Evolutionary conservation across 495 filamentous ascomycete species (phyloP).

Genomic region (Pyrenula massariospora): DNA sequence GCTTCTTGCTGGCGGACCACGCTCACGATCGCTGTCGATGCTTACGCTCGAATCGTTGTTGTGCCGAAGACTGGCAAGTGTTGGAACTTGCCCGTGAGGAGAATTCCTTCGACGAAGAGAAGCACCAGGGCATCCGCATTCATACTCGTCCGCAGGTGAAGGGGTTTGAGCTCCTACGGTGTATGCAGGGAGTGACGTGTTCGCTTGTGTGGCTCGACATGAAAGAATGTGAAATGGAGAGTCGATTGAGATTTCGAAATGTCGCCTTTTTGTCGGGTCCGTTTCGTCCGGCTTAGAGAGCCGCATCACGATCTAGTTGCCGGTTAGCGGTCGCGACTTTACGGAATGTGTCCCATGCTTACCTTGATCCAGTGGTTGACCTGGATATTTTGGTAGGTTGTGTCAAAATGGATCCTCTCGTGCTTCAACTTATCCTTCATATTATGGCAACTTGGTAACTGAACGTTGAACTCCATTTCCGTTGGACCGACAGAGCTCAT

Average conservation of each 20-base stretch:
- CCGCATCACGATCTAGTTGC: conserved; percentile 81
- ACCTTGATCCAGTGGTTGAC: conserved; percentile 99
- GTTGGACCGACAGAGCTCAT: conserved; percentile 64
- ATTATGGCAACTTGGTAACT: conserved; percentile 80
- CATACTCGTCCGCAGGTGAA: conserved; percentile 36
- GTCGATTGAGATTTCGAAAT: conserved; percentile 98
- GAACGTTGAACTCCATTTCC: conserved; percentile 94
- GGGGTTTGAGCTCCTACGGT: conserved; percentile 44
- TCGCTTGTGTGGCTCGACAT: conserved; percentile 84
- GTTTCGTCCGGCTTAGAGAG: conserved; percentile 76
- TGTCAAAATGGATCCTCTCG: conserved; percentile 77
- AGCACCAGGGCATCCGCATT: conserved; percentile 73
- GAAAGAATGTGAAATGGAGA: conserved; percentile 94
- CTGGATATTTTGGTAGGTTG: conserved; percentile 90
- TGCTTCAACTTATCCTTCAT: conserved; percentile 69
- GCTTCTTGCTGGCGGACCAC: conserved; percentile 20
- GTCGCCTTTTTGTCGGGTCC: conserved; percentile 72
- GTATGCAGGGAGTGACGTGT: conserved; percentile 82
- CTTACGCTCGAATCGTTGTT: conserved; percentile 8
- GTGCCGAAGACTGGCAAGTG: conserved; percentile 16
- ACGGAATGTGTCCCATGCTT: conserved; percentile 7
- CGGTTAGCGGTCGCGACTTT: neutral
- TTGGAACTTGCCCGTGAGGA: conserved; percentile 27
- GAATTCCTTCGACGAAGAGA: conserved; percentile 24
- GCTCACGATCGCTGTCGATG: conserved; percentile 1